Base-by-base conservation (phyloP, 345 rosid species). In the Hirschfeldia incana region DNA sequence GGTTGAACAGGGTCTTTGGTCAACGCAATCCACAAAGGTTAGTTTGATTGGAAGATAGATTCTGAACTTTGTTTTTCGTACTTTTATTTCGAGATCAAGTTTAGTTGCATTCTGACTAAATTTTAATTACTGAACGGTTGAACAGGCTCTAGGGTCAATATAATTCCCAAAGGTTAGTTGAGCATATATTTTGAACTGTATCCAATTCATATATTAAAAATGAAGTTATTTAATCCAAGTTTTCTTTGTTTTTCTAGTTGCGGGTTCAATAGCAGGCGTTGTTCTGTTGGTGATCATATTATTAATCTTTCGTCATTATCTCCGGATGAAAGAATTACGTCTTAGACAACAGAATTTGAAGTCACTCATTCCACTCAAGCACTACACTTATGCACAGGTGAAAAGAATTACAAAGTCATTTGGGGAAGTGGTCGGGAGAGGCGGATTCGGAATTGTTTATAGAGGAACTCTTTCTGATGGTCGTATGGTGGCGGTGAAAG, bases 341-440 rank as follows among this genome's bases (percentile, higher is more conserved):
- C 67, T 62, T 5, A 62, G 55, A 53, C 26, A 39, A 8, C 33
- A 32, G 34, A 51, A 74, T 0, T 15, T 65, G 1, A 46, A 7
- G 64, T 21, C 62, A 5, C 78, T 75, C 15, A 65, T 75, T 65
- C 78, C 81, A 51, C 67, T 78, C 2, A 80, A 76, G 8, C 78
- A 79, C 29, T 80, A 80, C 11, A 66, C 59, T 0, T 80, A 78
- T 36, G 26, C 39, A 4, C 81, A 33, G 37, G 51, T 80, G 12
- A 59, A 69, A 72, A 83, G 33, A 55, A 80, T 80, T 57, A 80
- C 85, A 27, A 76, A 58, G 33, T 83, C 81, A 44, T 76, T 83
- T 27, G 26, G 13, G 0, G 33, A 73, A 65, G 73, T 72, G 21
- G 34, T 80, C 3, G 83, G 85, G 13, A 76, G 26, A 76, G 81